These are phyloP conservation scores for Pythium sp. DNA, from an alignment of 352 stramenopile species.

Conservation along the genomic window DNA sequence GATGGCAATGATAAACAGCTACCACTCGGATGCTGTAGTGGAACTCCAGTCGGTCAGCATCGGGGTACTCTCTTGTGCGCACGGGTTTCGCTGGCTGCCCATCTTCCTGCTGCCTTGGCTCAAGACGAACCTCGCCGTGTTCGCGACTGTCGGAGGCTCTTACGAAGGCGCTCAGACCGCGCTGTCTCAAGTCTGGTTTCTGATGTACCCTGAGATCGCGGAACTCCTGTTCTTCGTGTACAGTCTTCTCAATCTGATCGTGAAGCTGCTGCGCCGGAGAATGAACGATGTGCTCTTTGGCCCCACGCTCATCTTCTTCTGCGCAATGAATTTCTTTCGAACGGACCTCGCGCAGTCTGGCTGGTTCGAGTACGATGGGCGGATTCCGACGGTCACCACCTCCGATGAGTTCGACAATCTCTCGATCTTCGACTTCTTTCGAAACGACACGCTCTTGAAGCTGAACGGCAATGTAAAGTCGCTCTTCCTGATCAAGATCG, in stretches of 20 bases:
- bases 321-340: slow-evolving; percentile 10
- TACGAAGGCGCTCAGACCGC: slow-evolving; percentile 24
- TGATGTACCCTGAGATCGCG: slow-evolving; percentile 29
- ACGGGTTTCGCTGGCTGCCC: slow-evolving; percentile 19
- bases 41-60: slow-evolving; percentile 12
- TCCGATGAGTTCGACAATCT: neutral
- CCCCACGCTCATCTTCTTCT: slow-evolving; percentile 21
- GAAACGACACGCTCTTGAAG: neutral
- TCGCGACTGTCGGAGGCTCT: slow-evolving; percentile 21
- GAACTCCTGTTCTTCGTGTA: slow-evolving; percentile 25
- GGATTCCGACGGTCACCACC: neutral
- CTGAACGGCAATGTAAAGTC: slow-evolving; percentile 16
- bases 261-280: slow-evolving; percentile 15
- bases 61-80: slow-evolving; percentile 18
- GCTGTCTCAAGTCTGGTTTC: slow-evolving; percentile 24
- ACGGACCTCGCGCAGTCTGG: neutral
- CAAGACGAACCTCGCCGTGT: slow-evolving; percentile 21
- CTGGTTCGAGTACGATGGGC: slow-evolving; percentile 7
- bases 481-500: slow-evolving; percentile 5
- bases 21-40: neutral
- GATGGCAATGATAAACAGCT: slow-evolving; percentile 7
- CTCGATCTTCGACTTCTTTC: slow-evolving; percentile 3
- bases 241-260: slow-evolving; percentile 23
- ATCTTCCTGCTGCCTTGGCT: slow-evolving; percentile 22
- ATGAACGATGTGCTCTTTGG: slow-evolving; percentile 28